Conservation (phyloP, 768 basidiomycete species). For the Scleroderma citrinum region DNA sequence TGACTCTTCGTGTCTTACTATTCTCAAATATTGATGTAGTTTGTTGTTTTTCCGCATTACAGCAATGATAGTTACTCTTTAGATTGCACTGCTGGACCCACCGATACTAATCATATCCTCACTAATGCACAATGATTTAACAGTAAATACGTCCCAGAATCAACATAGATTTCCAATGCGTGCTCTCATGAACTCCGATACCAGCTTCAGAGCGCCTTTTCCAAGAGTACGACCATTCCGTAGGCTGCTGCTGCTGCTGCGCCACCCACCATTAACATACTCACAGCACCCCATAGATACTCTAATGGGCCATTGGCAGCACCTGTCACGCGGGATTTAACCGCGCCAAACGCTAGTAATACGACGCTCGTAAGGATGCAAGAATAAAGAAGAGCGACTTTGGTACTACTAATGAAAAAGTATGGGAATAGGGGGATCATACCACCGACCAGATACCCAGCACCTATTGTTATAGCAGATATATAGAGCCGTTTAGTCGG, state of each 20-base stretch:
- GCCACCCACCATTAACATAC: slow-evolving; percentile 84
- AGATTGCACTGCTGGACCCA: too few relatives aligned
- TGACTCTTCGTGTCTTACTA: too few relatives aligned
- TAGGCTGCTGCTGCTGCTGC: slow-evolving; percentile 60
- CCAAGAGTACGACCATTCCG: background rate
- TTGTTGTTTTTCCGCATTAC: too few relatives aligned
- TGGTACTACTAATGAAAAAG: slow-evolving; percentile 76
- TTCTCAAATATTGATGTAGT: too few relatives aligned
- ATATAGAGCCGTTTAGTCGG: slow-evolving; percentile 79
- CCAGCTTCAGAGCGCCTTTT: background rate
- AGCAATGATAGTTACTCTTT: too few relatives aligned
- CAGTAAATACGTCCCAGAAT: too few relatives aligned
- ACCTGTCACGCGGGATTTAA: slow-evolving; percentile 85
- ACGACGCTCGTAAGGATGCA: slow-evolving; percentile 78
- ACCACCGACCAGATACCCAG: slow-evolving; percentile 91
- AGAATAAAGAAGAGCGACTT: slow-evolving; percentile 64
- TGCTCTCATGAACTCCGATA: too few relatives aligned
- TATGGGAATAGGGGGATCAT: slow-evolving; percentile 90
- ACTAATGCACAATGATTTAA: too few relatives aligned
- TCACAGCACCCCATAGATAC: slow-evolving; percentile 83
- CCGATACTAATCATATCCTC: too few relatives aligned
- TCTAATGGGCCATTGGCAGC: slow-evolving; percentile 57
- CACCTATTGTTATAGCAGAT: slow-evolving; percentile 92
- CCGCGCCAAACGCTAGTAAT: slow-evolving; percentile 82
- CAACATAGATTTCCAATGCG: too few relatives aligned